Base-by-base conservation (phyloP, 2,329 filamentous ascomycete species). In the Fusarium paranaense region DNA sequence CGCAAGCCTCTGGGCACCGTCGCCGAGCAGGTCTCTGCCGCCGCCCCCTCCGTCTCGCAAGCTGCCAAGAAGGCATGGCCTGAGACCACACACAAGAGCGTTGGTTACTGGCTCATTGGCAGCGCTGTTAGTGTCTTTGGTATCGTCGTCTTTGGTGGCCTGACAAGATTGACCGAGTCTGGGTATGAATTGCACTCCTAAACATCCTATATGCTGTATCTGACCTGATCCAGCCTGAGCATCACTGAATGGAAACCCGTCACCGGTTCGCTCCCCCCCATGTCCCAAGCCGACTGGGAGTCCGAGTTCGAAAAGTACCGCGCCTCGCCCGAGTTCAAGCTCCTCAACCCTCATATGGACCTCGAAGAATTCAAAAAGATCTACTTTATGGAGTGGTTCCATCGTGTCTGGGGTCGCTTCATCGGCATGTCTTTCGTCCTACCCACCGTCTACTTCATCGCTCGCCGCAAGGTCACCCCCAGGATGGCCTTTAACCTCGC, bases 221-320 rank as follows among this genome's bases (percentile, higher is more conserved):
- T 74, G 56, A 74, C 45, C 40, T 10, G 13, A 9, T 14, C 13
- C 2, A 97, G 96, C 54, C 88, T 99, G 75, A 98, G 95, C 82
- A 99, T 99, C 79, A 99, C 97, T 73, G 97, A 99, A 93, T 99
- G 97, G 97, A 93, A 92, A 76, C 97, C 97, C 59, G 95, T 99
- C 50, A 98, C 97, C 11, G 97, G 97, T 76, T 95, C 95, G 18
- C 86, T 97, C 40, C 95, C 95, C 38, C 97, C 97, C 40, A 89
- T 94, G 83, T 93, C 90, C 78, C 84, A 88, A 27, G 91, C 88
- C 68, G 94, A 96, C 80, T 99, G 97, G 97, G 92, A 98, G 77
- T 91, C 92, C 74, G 97, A 98, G 80, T 99, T 98, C 85, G 87
- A 91, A 65, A 97, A 97, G 84, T 99, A 99, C 87, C 92, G 93